A percentile compares a stretch with the other conserved stretches of the same genome.
phyloP scores from a whole-genome alignment of 2,329 filamentous ascomycete genomes.

The Stachybotrys elegans region DNA sequence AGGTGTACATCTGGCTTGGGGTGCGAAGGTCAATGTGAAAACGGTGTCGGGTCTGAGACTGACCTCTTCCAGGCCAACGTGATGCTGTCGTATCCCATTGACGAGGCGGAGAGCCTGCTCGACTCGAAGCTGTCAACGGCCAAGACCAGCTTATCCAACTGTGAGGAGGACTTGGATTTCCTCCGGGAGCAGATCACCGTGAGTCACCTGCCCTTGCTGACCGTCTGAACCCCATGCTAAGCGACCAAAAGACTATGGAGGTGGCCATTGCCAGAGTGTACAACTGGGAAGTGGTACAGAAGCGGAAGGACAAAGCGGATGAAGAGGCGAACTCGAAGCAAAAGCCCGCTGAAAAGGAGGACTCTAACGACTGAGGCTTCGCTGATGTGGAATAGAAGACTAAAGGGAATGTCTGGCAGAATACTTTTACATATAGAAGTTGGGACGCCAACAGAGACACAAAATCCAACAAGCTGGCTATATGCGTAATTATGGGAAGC shows the following conservation, averaged over 20 bases:
- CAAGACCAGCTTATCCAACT: slow-evolving; percentile 75
- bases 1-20: slow-evolving; percentile 97
- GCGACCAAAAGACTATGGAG: slow-evolving; percentile 74
- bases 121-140: slow-evolving; percentile 73
- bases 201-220: slow-evolving; percentile 23
- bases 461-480: too few relatives aligned
- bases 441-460: too few relatives aligned
- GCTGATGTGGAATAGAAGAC: too few relatives aligned
- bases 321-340: slow-evolving; percentile 40
- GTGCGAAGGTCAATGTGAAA: slow-evolving; percentile 33
- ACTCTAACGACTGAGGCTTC: slow-evolving; percentile 18
- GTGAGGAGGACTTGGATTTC: slow-evolving; percentile 95
- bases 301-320: slow-evolving; percentile 80
- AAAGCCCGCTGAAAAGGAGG: slow-evolving; percentile 32
- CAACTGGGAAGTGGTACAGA: slow-evolving; percentile 97
- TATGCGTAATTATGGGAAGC: too few relatives aligned
- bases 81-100: slow-evolving; percentile 91
- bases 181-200: slow-evolving; percentile 94
- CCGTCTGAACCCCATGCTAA: background rate
- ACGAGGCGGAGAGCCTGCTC: slow-evolving; percentile 78
- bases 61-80: slow-evolving; percentile 69
- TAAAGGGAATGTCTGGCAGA: too few relatives aligned
- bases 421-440: too few relatives aligned
- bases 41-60: slow-evolving; percentile 12
- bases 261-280: slow-evolving; percentile 96